Evolutionary conservation across 2,329 filamentous ascomycete species (phyloP), one percentile per base, ranked within the genome.

Genomic region (Pseudomassariella vexata): DNA sequence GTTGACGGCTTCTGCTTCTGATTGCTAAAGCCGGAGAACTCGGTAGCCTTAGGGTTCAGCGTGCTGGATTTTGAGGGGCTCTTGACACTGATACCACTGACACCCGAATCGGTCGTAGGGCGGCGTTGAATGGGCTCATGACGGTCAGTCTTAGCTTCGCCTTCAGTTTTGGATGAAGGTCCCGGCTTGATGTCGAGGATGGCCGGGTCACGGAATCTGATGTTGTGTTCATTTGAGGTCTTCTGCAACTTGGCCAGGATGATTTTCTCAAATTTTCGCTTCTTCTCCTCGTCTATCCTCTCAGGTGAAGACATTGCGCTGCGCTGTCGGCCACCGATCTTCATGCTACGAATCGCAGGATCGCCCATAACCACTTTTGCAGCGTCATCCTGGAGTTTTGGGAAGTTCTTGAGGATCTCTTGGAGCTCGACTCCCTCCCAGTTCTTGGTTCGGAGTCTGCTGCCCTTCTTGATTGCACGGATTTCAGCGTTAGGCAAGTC

Each of bases 41-140:
- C 49, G 6, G 36, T 16, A 9, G 50, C 50, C 24, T 39, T 22
- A 2, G 50, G 50, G 33, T 54, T 54, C 35, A 53, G 22, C 1
- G 25, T 36, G 11, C 30, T 42, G 10, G 26, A 26, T 33, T 36
- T 39, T 12, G 45, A 41, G 15, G 19, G 19, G 27, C 25, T 24
- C 9, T 19, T 24, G 23, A 12, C 15, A 33, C 17, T 37, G 14
- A 8, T n/a, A n/a, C n/a, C n/a, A n/a, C n/a, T n/a, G n/a, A n/a
- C n/a, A n/a, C n/a, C n/a, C n/a, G n/a, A n/a, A n/a, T n/a, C n/a
- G n/a, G n/a, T n/a, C n/a, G n/a, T n/a, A n/a, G n/a, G n/a, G n/a
- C n/a, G n/a, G n/a, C n/a, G n/a, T n/a, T n/a, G n/a, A n/a, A n/a
- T n/a, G n/a, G n/a, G n/a, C n/a, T n/a, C n/a, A n/a, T n/a, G n/a